Evolutionary conservation across 345 rosid genomes (phyloP), one percentile per base, ranked within the genome.

Genomic region (Camelina laxa): DNA sequence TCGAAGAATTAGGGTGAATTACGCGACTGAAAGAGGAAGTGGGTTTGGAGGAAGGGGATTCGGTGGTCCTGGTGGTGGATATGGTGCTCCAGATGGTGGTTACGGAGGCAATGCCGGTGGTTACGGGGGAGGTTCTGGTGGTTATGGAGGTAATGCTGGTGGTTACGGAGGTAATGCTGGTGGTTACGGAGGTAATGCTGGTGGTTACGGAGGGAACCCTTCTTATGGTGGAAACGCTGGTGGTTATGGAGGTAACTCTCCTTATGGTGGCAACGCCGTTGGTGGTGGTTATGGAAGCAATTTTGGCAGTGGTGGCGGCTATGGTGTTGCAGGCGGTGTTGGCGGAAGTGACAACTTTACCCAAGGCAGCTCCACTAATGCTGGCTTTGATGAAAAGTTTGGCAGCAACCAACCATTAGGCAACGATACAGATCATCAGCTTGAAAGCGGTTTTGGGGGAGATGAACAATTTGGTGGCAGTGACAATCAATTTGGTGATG

Each of bases 1-100:
- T 41, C 93, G 97, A 66, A 80, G 81, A 15, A 77, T 94, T 22
- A 87, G 85, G 82, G 98, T 94, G 72, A 86, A 94, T 76, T 88
- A 81, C 68, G 98, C 98, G 36, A 65, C 80, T 55, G 98, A 94
- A 24, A 85, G 87, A 77, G 74, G 84, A 63, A 77, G 87, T 41
- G 81, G 84, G 48, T 78, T 70, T 76, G 83, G 82, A 12, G 81
- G 81, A 36, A 76, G 80, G 53, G 85, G 89, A n/a, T 74, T 69
- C 14, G 79, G 81, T 53, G 81, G 75, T 0, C 65, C 85, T 42
- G 71, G 77, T 42, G 85, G 85, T 30, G 39, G 74, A 13, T 80
- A 69, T 0, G 72, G 78, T 9, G 65, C 73, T 4, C 15, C 48
- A 44, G 16, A 14, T 5, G 77, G 75, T 38, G 80, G 74, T 19